A percentile compares a stretch with the other conserved stretches of the same genome.
Conservation (phyloP, 169 alveolate genomes). For the Ichthyophthirius multifiliis region DNA sequence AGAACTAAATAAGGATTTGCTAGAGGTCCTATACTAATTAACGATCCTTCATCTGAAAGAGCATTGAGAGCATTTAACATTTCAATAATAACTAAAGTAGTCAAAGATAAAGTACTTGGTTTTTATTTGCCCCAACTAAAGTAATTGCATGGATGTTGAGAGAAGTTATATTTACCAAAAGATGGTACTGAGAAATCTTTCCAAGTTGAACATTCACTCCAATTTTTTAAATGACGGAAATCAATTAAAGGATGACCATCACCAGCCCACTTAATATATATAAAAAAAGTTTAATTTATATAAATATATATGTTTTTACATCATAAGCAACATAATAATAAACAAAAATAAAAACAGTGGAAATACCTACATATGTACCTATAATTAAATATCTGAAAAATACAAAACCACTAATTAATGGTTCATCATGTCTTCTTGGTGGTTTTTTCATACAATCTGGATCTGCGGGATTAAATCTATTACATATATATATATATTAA, state of each 20-base stretch:
- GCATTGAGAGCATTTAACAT: slow-evolving; percentile 99
- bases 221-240: slow-evolving; percentile 87
- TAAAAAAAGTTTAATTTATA: neutral
- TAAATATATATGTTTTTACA: slow-evolving; percentile 37
- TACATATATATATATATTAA: neutral
- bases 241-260: slow-evolving; percentile 95
- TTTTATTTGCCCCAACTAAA: slow-evolving; percentile 96
- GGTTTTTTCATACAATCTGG: slow-evolving; percentile 96
- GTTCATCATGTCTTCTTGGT: slow-evolving; percentile 95
- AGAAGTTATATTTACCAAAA: slow-evolving; percentile 74
- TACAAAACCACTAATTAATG: slow-evolving; percentile 93
- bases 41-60: slow-evolving; percentile 95
- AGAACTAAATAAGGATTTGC: slow-evolving; percentile 91
- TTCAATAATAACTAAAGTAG: slow-evolving; percentile 96
- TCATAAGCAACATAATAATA: slow-evolving; percentile 92
- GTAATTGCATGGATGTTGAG: slow-evolving; percentile 93
- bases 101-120: slow-evolving; percentile 92
- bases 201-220: slow-evolving; percentile 93
- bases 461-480: slow-evolving; percentile 99
- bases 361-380: slow-evolving; percentile 97
- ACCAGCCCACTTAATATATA: slow-evolving; percentile 37
- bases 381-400: slow-evolving; percentile 92
- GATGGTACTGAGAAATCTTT: slow-evolving; percentile 77
- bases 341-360: slow-evolving; percentile 97
- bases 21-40: slow-evolving; percentile 96